Conservation (phyloP, 1,284 basidiomycete species). For the Fomitopsis schrenkii region DNA sequence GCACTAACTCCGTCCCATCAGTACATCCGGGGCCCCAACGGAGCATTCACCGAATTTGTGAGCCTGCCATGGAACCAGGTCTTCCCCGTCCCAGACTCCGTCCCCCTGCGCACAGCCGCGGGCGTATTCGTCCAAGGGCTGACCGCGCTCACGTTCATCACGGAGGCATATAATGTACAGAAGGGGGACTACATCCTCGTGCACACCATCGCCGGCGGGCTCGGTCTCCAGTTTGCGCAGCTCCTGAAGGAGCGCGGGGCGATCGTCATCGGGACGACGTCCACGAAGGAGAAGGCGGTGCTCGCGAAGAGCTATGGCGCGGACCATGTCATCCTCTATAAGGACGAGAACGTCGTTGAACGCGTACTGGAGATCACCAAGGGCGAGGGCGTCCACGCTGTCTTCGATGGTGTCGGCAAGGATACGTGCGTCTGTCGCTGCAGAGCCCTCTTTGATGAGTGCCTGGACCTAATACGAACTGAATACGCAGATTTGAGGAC, state of each 20-base stretch:
- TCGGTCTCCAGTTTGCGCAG: slow-evolving; percentile 63
- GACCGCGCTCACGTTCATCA: slow-evolving; percentile 78
- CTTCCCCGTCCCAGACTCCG: slow-evolving; percentile 49
- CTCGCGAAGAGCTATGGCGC: slow-evolving; percentile 81
- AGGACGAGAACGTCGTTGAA: slow-evolving; percentile 63
- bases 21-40: slow-evolving; percentile 33
- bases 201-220: slow-evolving; percentile 89
- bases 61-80: slow-evolving; percentile 33
- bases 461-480: not conserved
- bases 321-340: slow-evolving; percentile 84
- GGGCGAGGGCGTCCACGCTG: slow-evolving; percentile 80
- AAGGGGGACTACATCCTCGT: slow-evolving; percentile 73
- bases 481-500: slow-evolving; percentile 60
- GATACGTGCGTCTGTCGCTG: slow-evolving; percentile 60
- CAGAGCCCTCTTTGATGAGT: not conserved
- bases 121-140: slow-evolving; percentile 53
- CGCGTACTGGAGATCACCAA: slow-evolving; percentile 77
- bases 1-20: slow-evolving; percentile 17
- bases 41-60: slow-evolving; percentile 24
- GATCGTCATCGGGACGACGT: slow-evolving; percentile 92
- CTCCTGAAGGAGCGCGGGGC: slow-evolving; percentile 71
- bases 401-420: slow-evolving; percentile 95
- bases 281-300: slow-evolving; percentile 79
- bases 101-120: slow-evolving; percentile 66
- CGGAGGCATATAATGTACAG: slow-evolving; percentile 84